Conservation (phyloP, 768 basidiomycete species). For the Astraeus odoratus region DNA sequence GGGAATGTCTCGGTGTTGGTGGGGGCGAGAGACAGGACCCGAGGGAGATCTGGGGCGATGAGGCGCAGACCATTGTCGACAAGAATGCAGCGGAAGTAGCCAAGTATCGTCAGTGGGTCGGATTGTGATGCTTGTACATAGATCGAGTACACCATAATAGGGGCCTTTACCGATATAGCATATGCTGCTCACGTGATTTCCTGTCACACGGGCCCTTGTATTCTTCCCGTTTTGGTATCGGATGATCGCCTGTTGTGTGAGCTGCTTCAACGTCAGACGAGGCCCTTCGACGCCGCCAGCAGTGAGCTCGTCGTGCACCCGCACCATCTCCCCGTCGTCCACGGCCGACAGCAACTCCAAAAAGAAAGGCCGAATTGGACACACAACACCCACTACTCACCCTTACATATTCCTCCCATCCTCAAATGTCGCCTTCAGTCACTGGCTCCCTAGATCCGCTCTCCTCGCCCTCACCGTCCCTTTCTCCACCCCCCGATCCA, state of each 20-base stretch:
- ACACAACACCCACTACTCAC: not conserved
- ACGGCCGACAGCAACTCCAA: not conserved
- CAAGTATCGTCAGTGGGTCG: constrained; percentile 48
- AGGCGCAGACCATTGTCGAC: constrained; percentile 51
- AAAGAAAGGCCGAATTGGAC: not conserved
- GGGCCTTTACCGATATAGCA: not conserved
- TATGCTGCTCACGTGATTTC: not conserved
- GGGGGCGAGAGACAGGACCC: constrained; percentile 25
- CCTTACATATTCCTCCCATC: not conserved
- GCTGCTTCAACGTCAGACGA: too few species aligned
- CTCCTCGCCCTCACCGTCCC: constrained; percentile 64
- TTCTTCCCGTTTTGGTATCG: not conserved
- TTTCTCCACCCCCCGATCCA: constrained; percentile 32
- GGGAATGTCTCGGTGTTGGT: constrained; percentile 32
- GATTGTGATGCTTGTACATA: too few species aligned
- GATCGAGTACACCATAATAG: too few species aligned
- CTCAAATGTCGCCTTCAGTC: constrained; percentile 30
- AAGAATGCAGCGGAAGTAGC: constrained; percentile 54
- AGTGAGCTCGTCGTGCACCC: not conserved
- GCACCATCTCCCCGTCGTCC: not conserved
- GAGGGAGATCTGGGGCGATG: constrained; percentile 64
- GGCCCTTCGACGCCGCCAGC: constrained; percentile 1
- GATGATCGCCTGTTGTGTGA: too few species aligned
- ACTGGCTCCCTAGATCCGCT: constrained; percentile 57
- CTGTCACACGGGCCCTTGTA: too few species aligned